These are phyloP conservation scores for Lodderomyces metapsilosis DNA, from an alignment of 1,139 yeast species.

Conservation along the genomic window DNA sequence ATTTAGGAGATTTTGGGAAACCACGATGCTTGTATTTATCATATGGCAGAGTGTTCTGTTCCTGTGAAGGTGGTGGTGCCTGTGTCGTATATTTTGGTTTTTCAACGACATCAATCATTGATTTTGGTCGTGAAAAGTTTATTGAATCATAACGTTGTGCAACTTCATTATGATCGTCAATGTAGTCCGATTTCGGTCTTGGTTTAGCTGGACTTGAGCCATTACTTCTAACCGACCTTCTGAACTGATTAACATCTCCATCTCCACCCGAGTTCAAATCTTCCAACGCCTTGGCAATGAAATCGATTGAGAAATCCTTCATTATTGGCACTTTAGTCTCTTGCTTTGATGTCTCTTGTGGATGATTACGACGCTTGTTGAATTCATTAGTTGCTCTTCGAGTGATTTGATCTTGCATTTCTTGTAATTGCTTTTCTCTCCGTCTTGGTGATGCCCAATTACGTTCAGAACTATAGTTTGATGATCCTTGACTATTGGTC, in stretches of 20 bases:
- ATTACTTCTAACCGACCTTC: conserved; percentile 29
- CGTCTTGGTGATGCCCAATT: conserved; percentile 58
- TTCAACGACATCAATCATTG: conserved; percentile 28
- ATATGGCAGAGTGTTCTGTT: background rate
- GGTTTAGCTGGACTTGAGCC: conserved; percentile 2
- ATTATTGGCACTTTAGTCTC: conserved; percentile 31
- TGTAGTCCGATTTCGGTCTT: conserved; percentile 25
- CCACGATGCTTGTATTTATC: background rate
- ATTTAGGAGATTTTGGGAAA: background rate
- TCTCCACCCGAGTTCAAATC: conserved; percentile 66
- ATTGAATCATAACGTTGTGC: conserved; percentile 40
- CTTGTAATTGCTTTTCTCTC: conserved; percentile 33
- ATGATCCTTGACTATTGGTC: conserved; percentile 32
- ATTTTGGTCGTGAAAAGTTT: conserved; percentile 36
- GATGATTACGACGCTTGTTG: conserved; percentile 9
- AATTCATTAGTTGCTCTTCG: conserved; percentile 21
- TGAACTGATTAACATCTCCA: conserved; percentile 50
- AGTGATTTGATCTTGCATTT: conserved; percentile 43
- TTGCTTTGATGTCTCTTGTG: conserved; percentile 14
- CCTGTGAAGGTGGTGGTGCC: conserved; percentile 1
- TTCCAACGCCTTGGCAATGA: conserved; percentile 59
- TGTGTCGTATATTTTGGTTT: background rate
- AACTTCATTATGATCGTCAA: conserved; percentile 37
- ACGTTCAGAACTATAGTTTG: conserved; percentile 20
- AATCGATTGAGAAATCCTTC: conserved; percentile 48